Base-by-base conservation (phyloP, 768 basidiomycete species). In the Leccinum olivaceopallidum region DNA sequence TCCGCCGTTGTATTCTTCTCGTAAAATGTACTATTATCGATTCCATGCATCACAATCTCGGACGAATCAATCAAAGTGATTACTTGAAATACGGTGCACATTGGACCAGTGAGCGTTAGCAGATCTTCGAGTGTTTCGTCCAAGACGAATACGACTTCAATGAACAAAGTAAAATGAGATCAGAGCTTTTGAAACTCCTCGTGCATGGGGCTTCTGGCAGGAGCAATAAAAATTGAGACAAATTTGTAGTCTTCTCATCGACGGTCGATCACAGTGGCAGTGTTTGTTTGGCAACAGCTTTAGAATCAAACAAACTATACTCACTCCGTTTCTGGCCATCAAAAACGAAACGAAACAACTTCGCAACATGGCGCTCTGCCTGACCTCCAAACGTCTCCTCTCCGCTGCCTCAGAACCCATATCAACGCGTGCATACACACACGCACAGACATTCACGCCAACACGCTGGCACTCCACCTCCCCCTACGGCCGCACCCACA, bases 401-500 rank as follows among this genome's bases (percentile, higher is more conserved):
- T 36, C 16, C 26, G 18, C 57, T 4, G 14, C 37, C 1, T 24
- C 60, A 30, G 60, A 64, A 20, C 22, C 34, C 28, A 54, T 65
- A 20, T 13, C n/a, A n/a, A 30, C 30, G 13, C 47, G 2, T 76
- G 70, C 58, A 67, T 67, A 42, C 9, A n/a, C 4, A 42, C 9
- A n/a, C 42, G 42, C 18, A n/a, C 42, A n/a, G n/a, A 42, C 5
- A 42, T 42, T 10, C 42, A 42, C 42, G 2, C 42, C 42, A n/a
- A n/a, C 42, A 1, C 82, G 85, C 24, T 60, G 53, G 55, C 78
- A 87, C 53, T 92, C 91, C 2, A 84, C 79, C 48, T 92, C 91
- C 0, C 90, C 90, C 0, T 94, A 94, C 69, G 92, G 92, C 56
- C 84, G 90, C 12, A 84, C 94, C 9, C 94, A 94, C 77, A 83